Base-by-base conservation (phyloP, 225 moss, liverwort and hornwort genomes). In the Pleurozium schreberi region DNA sequence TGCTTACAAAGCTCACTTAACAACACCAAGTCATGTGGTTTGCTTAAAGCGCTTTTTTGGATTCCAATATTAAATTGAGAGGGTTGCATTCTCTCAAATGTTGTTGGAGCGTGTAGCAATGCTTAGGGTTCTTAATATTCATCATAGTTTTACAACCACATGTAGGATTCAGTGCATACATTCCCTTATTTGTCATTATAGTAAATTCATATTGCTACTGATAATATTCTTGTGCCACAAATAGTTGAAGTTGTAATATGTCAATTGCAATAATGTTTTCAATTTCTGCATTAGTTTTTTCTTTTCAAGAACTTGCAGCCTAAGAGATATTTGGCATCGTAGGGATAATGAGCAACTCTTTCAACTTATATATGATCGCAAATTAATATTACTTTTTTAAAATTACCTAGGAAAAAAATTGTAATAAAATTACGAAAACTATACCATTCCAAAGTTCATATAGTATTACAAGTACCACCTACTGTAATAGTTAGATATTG, bases 111-210 rank as follows among this genome's bases (percentile, higher is more conserved):
- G n/a, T n/a, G n/a, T n/a, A 49, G 26, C 42, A 70, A 42, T 70
- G 8, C 10, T 69, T 4, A 40, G 25, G n/a, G 8, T 40, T 69
- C 4, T 3, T 42, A 26, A 70, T 42, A 70, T 70, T 42, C 3
- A 25, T 14, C 13, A 2, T 4, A 40, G 8, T 69, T 69, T 69
- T 14, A 4, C 40, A 69, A 40, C 25, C 8, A 40, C 69, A 23
- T 3, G 1, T 12, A n/a, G 68, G 14, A 42, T 69, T 42, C 2
- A 0, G 1, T 26, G 8, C 0, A 0, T 8, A 8, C 23, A 40
- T 25, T 69, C 26, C 1, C 0, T 26, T 27, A 4, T 40, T 68
- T 9, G 70, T 27, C 42, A 40, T 70, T 16, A 43, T 9, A 43
- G 16, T 5, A 69, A 40, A 40, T 40, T 40, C n/a, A 20, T 68